These are phyloP conservation scores for Umbellularia californica DNA, from an alignment of 164 flowering plant genomes.

Conservation along the genomic window DNA sequence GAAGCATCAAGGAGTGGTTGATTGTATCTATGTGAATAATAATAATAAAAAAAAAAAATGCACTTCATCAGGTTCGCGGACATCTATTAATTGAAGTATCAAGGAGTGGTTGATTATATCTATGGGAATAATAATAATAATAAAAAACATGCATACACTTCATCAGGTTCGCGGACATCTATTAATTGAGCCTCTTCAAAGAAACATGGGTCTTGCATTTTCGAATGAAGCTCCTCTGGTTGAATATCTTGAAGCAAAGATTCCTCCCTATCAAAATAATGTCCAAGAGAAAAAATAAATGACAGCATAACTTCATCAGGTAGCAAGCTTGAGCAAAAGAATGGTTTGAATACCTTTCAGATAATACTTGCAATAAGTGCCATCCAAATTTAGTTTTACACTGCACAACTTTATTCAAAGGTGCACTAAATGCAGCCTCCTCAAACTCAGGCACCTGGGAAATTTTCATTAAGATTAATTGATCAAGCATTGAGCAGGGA, in stretches of 20 bases:
- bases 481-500: neutral
- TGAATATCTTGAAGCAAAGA: slow-evolving; percentile 56
- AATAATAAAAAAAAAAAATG: slow-evolving; percentile 17
- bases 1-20: too few relatives aligned
- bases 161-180: slow-evolving; percentile 95
- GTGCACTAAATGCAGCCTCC: slow-evolving; percentile 84
- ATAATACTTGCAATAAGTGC: slow-evolving; percentile 89
- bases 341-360: slow-evolving; percentile 61
- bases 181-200: slow-evolving; percentile 72
- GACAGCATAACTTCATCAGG: slow-evolving; percentile 4
- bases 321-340: neutral
- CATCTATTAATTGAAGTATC: slow-evolving; percentile 66
- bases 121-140: too few relatives aligned
- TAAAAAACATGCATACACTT: slow-evolving; percentile 56
- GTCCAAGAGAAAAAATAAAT: slow-evolving; percentile 3
- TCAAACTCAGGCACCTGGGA: slow-evolving; percentile 90
- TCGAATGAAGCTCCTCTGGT: slow-evolving; percentile 65
- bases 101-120: too few relatives aligned
- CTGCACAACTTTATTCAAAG: slow-evolving; percentile 60
- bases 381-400: slow-evolving; percentile 89
- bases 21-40: too few relatives aligned
- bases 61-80: slow-evolving; percentile 96
- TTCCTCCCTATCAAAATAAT: slow-evolving; percentile 49
- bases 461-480: neutral
- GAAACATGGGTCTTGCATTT: slow-evolving; percentile 81